These are phyloP conservation scores for Cutaneotrichosporon arboriforme DNA, from an alignment of 1,284 basidiomycete genomes.

Conservation along the genomic window DNA sequence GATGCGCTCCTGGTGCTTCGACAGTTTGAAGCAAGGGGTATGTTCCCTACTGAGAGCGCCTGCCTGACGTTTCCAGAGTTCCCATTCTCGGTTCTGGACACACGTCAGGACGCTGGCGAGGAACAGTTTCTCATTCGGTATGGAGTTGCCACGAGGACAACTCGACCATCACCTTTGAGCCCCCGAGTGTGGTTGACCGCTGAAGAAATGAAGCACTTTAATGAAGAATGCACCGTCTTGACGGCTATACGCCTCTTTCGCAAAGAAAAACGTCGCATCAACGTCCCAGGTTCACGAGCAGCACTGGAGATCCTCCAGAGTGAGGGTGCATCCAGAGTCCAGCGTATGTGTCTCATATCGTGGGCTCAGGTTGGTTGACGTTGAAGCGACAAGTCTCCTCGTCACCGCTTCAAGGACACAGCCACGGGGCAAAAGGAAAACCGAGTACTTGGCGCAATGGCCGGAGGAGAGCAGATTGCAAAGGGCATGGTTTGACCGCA, in stretches of 20 bases:
- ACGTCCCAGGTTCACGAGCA: no score
- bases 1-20: conserved; percentile 52
- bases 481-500: neutral
- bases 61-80: conserved; percentile 11
- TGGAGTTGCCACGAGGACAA: neutral
- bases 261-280: neutral
- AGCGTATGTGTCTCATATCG: no score
- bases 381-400: neutral
- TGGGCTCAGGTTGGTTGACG: neutral
- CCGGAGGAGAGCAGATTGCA: neutral
- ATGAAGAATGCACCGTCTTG: neutral
- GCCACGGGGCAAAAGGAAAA: neutral
- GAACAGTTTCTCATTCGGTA: conserved; percentile 21
- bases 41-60: no score
- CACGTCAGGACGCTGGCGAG: neutral
- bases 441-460: neutral
- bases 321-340: no score
- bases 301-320: no score
- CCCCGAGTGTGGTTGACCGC: conserved; percentile 22
- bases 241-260: neutral
- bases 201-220: conserved; percentile 13
- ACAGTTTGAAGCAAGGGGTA: conserved; percentile 40
- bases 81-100: conserved; percentile 24
- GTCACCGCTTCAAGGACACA: neutral
- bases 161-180: conserved; percentile 18